A percentile compares a stretch with the other conserved stretches of the same genome.
phyloP scores from a whole-genome alignment of 805 yeast genomes.

The Dipodascus albidus region DNA sequence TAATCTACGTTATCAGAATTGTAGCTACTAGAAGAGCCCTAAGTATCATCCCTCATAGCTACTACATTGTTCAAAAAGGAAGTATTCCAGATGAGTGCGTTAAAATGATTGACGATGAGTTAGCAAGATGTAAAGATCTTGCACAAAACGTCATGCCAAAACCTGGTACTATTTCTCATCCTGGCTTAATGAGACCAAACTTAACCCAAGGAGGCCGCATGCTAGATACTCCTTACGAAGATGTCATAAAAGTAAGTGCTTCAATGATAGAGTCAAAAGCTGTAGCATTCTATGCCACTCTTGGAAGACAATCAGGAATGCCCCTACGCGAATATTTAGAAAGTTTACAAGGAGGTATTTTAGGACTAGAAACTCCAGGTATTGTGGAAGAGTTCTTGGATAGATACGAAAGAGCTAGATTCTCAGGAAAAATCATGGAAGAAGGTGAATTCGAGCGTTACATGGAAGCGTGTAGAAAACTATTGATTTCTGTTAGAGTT shows the following conservation, averaged over 20 bases:
- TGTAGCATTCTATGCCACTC: conserved; percentile 28
- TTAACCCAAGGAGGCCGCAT: conserved; percentile 10
- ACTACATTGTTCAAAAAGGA: conserved; percentile 53
- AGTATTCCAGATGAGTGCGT: conserved; percentile 44
- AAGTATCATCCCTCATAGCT: conserved; percentile 63
- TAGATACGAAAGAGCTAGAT: conserved; percentile 57
- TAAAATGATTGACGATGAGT: conserved; percentile 29
- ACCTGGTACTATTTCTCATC: conserved; percentile 30
- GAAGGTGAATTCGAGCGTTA: conserved; percentile 50
- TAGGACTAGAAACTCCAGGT: conserved; percentile 13
- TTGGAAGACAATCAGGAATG: conserved; percentile 25
- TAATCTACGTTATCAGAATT: conserved; percentile 49
- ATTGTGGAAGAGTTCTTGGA: conserved; percentile 29
- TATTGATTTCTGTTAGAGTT: conserved; percentile 11
- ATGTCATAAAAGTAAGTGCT: conserved; percentile 16
- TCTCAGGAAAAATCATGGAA: conserved; percentile 48
- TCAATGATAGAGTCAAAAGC: conserved; percentile 24
- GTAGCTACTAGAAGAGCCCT: conserved; percentile 45
- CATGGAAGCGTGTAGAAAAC: conserved; percentile 29
- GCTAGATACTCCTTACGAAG: conserved; percentile 19
- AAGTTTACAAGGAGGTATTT: conserved; percentile 24
- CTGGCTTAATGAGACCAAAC: conserved; percentile 40
- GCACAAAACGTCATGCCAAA: conserved; percentile 32
- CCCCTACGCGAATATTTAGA: conserved; percentile 36
- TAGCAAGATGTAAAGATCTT: conserved; percentile 33